A percentile compares a stretch with the other conserved stretches of the same genome.
Conservation (phyloP, 495 filamentous ascomycete genomes). For the Niebla homalea region DNA sequence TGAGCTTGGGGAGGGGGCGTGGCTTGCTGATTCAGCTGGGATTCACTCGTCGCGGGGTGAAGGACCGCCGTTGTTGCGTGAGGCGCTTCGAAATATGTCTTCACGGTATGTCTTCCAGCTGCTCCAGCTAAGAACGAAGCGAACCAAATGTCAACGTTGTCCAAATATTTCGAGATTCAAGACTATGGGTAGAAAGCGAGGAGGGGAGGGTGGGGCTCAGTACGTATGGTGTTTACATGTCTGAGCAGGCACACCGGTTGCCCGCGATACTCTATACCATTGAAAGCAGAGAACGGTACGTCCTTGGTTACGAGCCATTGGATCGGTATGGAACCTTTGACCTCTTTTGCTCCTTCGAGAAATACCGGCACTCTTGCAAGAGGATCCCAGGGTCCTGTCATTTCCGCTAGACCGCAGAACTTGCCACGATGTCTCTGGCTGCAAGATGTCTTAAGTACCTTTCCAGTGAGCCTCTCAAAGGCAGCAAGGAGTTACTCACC, state of each 20-base stretch:
- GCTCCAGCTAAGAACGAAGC: slow-evolving; percentile 1
- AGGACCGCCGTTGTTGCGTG: slow-evolving; percentile 8
- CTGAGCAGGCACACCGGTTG: slow-evolving; percentile 7
- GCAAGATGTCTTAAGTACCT: background rate
- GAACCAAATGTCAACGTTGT: too few species aligned
- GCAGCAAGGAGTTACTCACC: background rate
- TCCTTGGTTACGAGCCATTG: slow-evolving; percentile 16
- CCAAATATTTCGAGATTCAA: too few species aligned
- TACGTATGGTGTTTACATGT: slow-evolving; percentile 11
- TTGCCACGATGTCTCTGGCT: slow-evolving; percentile 7
- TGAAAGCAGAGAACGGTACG: slow-evolving; percentile 9
- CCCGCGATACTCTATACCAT: slow-evolving; percentile 7
- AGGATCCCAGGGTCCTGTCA: slow-evolving; percentile 10
- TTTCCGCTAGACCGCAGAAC: slow-evolving; percentile 11
- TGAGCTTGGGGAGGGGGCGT: background rate
- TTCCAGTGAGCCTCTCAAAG: background rate
- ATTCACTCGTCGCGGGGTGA: slow-evolving; percentile 4
- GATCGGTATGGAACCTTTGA: slow-evolving; percentile 7
- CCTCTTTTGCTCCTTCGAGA: slow-evolving; percentile 1
- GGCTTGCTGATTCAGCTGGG: too few species aligned
- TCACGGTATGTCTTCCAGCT: slow-evolving; percentile 3
- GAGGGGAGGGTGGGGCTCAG: background rate
- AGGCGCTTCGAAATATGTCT: slow-evolving; percentile 9
- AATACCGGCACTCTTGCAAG: slow-evolving; percentile 1
- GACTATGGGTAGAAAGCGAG: too few species aligned